Percentiles rank a stretch among this genome's conserved stretches.
These are phyloP conservation scores for Periconia sp. DNA, from an alignment of 2,329 filamentous ascomycete species.

Conservation along the genomic window DNA sequence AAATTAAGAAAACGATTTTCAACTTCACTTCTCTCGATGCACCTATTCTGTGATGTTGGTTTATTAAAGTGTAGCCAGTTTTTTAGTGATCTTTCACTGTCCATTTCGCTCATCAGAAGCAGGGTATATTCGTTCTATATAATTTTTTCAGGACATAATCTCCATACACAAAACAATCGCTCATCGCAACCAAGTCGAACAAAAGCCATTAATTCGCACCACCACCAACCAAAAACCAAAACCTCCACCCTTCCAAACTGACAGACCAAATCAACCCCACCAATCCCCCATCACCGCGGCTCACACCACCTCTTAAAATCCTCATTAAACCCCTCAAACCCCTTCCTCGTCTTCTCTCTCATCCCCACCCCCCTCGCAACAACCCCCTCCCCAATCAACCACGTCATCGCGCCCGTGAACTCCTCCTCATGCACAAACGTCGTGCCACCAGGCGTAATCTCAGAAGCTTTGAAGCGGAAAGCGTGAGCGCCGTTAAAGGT, in stretches of 20 bases:
- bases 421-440: constrained; percentile 21
- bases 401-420: constrained; percentile 17
- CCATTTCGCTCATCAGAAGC: too few relatives aligned
- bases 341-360: constrained; percentile 13
- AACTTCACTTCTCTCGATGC: too few relatives aligned
- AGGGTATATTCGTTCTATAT: too few relatives aligned
- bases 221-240: too few relatives aligned
- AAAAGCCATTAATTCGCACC: too few relatives aligned
- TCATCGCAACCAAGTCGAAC: too few relatives aligned
- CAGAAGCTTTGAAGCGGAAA: constrained; percentile 16
- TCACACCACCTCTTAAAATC: constrained; percentile 21
- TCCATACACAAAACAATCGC: too few relatives aligned
- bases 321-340: constrained; percentile 15
- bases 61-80: too few relatives aligned
- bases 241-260: too few relatives aligned
- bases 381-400: constrained; percentile 12
- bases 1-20: background rate
- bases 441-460: constrained; percentile 9
- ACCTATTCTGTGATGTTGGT: too few relatives aligned
- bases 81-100: too few relatives aligned
- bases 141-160: too few relatives aligned
- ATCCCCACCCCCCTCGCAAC: constrained; percentile 13
- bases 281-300: background rate
- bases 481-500: constrained; percentile 20
- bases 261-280: background rate